phyloP scores from a whole-genome alignment of 306 rosid genomes.

The Erythrophleum fordii region DNA sequence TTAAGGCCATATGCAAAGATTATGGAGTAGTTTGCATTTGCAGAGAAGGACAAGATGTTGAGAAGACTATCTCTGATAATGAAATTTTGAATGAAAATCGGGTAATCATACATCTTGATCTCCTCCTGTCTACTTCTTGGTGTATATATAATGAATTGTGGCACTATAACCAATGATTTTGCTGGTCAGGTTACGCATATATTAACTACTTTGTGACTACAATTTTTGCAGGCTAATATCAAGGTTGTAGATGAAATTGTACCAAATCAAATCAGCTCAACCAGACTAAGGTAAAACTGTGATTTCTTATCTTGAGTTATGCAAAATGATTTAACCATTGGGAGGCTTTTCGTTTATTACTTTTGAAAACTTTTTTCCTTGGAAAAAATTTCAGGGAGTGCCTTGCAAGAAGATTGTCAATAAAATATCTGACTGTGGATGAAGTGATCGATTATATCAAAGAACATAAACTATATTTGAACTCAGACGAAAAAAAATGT shows the following conservation, averaged over 20 bases:
- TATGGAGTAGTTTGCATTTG: conserved; percentile 61
- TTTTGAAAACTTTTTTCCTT: not conserved
- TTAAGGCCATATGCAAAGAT: conserved; percentile 55
- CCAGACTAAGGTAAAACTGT: conserved; percentile 68
- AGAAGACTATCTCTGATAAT: conserved; percentile 47
- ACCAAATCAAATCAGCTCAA: conserved; percentile 88
- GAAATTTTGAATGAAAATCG: conserved; percentile 46
- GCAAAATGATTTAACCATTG: not conserved
- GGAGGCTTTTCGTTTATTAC: not conserved
- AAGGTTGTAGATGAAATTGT: conserved; percentile 75
- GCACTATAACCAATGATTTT: not conserved
- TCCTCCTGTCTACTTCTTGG: not conserved
- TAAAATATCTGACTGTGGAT: conserved; percentile 78
- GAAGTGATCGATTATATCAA: conserved; percentile 75
- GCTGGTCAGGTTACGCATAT: not conserved
- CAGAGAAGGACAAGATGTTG: conserved; percentile 72
- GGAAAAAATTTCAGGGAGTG: conserved; percentile 67
- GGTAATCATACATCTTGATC: conserved; percentile 40
- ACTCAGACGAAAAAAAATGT: not conserved
- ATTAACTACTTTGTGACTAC: not conserved
- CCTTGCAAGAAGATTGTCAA: conserved; percentile 81
- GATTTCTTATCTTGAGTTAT: conserved; percentile 19
- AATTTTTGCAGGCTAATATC: conserved; percentile 64
- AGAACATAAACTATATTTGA: conserved; percentile 27
- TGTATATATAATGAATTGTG: not conserved